These are phyloP conservation scores for Penicillium parvum DNA, from an alignment of 495 filamentous ascomycete species.

Conservation along the genomic window DNA sequence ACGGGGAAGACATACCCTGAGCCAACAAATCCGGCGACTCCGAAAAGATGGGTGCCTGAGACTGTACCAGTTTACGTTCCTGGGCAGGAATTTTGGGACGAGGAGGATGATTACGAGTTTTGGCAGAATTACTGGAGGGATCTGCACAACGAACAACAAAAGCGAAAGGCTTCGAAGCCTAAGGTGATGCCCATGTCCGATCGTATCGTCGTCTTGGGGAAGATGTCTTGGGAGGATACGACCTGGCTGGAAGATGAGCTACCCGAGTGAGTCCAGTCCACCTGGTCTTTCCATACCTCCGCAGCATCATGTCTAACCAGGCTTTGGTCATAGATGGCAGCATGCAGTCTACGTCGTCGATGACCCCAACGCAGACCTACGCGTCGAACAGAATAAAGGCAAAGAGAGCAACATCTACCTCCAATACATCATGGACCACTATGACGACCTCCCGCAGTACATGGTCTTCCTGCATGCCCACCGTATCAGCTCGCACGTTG, in stretches of 20 bases:
- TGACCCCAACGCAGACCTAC: constrained; percentile 42
- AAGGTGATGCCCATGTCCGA: constrained; percentile 15
- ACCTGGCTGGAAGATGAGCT: constrained; percentile 38
- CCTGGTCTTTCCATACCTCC: neutral
- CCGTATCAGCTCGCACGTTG: constrained; percentile 38
- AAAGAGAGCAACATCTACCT: constrained; percentile 47
- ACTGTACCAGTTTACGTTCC: constrained; percentile 21
- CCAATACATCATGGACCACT: constrained; percentile 49
- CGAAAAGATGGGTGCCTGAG: constrained; percentile 7
- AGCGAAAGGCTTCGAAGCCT: constrained; percentile 5
- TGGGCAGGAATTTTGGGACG: constrained; percentile 6
- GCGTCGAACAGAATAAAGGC: constrained; percentile 42
- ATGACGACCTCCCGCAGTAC: constrained; percentile 40
- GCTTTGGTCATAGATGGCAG: constrained; percentile 40
- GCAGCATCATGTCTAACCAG: too few species aligned
- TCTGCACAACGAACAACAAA: neutral
- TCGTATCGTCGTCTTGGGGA: constrained; percentile 38
- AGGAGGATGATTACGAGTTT: constrained; percentile 3
- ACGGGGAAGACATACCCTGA: constrained; percentile 6
- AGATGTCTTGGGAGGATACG: constrained; percentile 33
- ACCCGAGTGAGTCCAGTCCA: constrained; percentile 28
- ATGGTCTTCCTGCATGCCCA: constrained; percentile 50
- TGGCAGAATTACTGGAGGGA: neutral
- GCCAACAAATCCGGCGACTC: constrained; percentile 6
- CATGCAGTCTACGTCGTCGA: constrained; percentile 58